These are phyloP conservation scores for Triadica sebifera DNA, from an alignment of 345 rosid genomes.

Conservation along the genomic window DNA sequence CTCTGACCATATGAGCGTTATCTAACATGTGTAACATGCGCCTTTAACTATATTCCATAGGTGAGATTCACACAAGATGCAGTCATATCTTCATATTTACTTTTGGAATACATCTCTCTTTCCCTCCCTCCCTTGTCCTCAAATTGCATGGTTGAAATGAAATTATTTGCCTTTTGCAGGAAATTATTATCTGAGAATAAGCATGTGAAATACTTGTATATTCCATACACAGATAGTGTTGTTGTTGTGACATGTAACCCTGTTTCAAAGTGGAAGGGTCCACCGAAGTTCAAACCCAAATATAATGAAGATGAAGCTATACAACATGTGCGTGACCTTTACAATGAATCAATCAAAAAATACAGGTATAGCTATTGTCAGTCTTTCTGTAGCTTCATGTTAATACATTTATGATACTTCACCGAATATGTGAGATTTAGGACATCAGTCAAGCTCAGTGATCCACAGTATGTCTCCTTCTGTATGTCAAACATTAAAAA, in stretches of 20 bases:
- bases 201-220: constrained; percentile 87
- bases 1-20: neutral
- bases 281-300: constrained; percentile 77
- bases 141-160: constrained; percentile 1
- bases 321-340: constrained; percentile 67
- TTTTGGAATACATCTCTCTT: neutral
- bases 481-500: neutral
- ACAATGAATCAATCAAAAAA: constrained; percentile 58
- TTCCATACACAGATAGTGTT: constrained; percentile 80
- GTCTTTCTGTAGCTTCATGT: neutral
- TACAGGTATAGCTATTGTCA: constrained; percentile 55
- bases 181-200: constrained; percentile 79
- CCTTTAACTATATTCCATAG: neutral
- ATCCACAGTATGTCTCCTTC: neutral
- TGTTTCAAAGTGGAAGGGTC: constrained; percentile 80
- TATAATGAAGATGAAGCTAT: constrained; percentile 70
- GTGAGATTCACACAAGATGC: constrained; percentile 9
- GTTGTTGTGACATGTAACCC: constrained; percentile 96
- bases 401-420: neutral
- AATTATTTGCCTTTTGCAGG: constrained; percentile 42
- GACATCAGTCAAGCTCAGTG: neutral
- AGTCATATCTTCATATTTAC: neutral
- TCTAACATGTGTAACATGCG: neutral
- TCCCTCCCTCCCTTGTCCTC: constrained; percentile 2
- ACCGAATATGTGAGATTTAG: neutral